Base-by-base conservation (phyloP, 2,329 filamentous ascomycete species). In the Phialemoniopsis sp. region DNA sequence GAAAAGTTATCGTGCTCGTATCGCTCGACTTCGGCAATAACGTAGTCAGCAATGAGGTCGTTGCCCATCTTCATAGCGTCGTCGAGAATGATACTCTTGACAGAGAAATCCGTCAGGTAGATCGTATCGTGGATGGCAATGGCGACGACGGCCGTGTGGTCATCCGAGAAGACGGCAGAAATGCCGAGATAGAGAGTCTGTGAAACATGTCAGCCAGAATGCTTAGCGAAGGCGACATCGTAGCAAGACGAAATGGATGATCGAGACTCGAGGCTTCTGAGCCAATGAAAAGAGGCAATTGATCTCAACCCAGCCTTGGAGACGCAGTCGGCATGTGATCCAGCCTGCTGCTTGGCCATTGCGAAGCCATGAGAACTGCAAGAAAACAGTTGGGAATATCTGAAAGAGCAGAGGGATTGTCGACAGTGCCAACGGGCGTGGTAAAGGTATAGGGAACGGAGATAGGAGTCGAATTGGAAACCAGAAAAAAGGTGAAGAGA, bases 51-150 rank as follows among this genome's bases (percentile, higher is more conserved):
- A 28, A 85, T 70, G 39, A 64, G 58, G 40, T 76, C 68, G 14
- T 68, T 56, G 28, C 60, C 58, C 37, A 59, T 55, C 17, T 57
- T 56, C 38, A 64, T 52, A 15, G 61, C 54, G 33, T 68, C 60
- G 8, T 66, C 61, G 10, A 72, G 56, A 15, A 64, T 54, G 34
- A 86, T 65, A n/a, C 72, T 65, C 47, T 79, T 73, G 47, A 86
- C 73, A 5, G 76, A 76, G 53, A 85, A 89, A 56, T 90, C 85
- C 33, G 87, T 68, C 16, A 85, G 77, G 55, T 90, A 90, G 4
- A 82, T 82, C 6, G 79, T 78, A 54, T 90, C 85, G 46, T 88
- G 85, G 45, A 85, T 74, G 4, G 83, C 84, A 36, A 89, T 66
- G 13, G 82, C 80, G 17, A 87, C 68, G 5, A 76, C 72, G 10